These are phyloP conservation scores for Seiridium unicorne DNA, from an alignment of 2,329 filamentous ascomycete genomes.

Conservation along the genomic window DNA sequence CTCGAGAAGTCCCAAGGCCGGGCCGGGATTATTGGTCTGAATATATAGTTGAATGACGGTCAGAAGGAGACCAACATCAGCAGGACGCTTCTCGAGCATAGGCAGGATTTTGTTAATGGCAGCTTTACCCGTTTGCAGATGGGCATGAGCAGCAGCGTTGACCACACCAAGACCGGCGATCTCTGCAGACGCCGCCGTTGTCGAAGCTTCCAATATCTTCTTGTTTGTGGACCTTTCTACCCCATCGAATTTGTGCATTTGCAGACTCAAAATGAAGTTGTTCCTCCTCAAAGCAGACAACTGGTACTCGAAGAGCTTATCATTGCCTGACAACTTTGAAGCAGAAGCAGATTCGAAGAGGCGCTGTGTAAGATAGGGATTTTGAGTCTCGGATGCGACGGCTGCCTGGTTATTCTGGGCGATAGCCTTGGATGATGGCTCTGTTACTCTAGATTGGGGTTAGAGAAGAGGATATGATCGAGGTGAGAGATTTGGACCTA, in stretches of 20 bases:
- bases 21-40: constrained; percentile 65
- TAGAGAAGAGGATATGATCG: too few species aligned
- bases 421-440: constrained; percentile 64
- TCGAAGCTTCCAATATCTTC: constrained; percentile 29
- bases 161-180: constrained; percentile 45
- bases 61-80: constrained; percentile 77
- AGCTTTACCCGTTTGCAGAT: constrained; percentile 61
- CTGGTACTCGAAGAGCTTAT: constrained; percentile 74
- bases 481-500: constrained; percentile 37
- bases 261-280: constrained; percentile 61
- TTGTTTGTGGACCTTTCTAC: constrained; percentile 48
- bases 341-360: constrained; percentile 55
- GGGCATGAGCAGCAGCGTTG: constrained; percentile 71
- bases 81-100: constrained; percentile 70
- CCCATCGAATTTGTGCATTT: constrained; percentile 66
- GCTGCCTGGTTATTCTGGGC: constrained; percentile 62
- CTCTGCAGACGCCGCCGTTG: constrained; percentile 27
- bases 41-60: constrained; percentile 82
- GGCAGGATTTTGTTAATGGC: constrained; percentile 69
- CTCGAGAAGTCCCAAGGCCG: constrained; percentile 75
- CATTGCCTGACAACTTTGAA: constrained; percentile 50
- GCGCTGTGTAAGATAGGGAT: constrained; percentile 68
- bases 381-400: constrained; percentile 42
- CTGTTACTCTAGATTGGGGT: constrained; percentile 52
- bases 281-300: constrained; percentile 60